Percentiles rank a stretch among this genome's conserved stretches.
These are phyloP conservation scores for Parascedosporium putredinis DNA, from an alignment of 2,329 filamentous ascomycete genomes.

Conservation along the genomic window DNA sequence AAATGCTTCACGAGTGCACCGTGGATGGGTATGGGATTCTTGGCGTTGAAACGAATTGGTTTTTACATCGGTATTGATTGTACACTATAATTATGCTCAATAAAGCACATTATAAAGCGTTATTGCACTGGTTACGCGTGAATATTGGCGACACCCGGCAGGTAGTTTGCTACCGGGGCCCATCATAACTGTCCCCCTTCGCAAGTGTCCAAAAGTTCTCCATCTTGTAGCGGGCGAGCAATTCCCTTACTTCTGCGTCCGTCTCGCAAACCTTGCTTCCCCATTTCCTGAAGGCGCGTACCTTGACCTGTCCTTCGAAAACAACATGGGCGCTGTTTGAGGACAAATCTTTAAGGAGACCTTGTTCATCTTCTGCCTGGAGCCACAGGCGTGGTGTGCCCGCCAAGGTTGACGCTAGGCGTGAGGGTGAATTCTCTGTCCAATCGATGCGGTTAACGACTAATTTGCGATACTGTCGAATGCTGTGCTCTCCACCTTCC, in stretches of 20 bases:
- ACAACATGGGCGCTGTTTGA: constrained; percentile 73
- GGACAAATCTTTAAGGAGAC: constrained; percentile 70
- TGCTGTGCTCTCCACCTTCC: constrained; percentile 77
- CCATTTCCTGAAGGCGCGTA: constrained; percentile 77
- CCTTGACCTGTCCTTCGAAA: constrained; percentile 84
- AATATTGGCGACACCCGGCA: too few relatives aligned
- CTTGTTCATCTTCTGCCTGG: constrained; percentile 65
- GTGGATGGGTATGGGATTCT: constrained; percentile 3
- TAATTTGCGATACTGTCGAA: constrained; percentile 79
- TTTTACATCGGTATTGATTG: constrained; percentile 6
- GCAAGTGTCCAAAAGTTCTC: constrained; percentile 70
- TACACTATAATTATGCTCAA: constrained; percentile 6
- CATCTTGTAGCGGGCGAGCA: constrained; percentile 71
- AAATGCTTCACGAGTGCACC: constrained; percentile 6
- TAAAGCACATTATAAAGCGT: too few relatives aligned
- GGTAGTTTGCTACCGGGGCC: too few relatives aligned
- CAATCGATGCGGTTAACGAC: constrained; percentile 93
- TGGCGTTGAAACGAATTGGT: constrained; percentile 7
- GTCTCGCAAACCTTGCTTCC: constrained; percentile 85
- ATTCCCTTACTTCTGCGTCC: constrained; percentile 77
- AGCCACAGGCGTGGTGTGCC: constrained; percentile 65
- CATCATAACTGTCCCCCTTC: neutral
- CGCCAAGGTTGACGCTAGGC: constrained; percentile 48
- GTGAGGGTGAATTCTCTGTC: constrained; percentile 74
- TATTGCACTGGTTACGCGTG: too few relatives aligned